Evolutionary conservation across 495 filamentous ascomycete genomes (phyloP), one percentile per base, ranked within the genome.

Genomic region (Melanomma pulvis-pyrius): DNA sequence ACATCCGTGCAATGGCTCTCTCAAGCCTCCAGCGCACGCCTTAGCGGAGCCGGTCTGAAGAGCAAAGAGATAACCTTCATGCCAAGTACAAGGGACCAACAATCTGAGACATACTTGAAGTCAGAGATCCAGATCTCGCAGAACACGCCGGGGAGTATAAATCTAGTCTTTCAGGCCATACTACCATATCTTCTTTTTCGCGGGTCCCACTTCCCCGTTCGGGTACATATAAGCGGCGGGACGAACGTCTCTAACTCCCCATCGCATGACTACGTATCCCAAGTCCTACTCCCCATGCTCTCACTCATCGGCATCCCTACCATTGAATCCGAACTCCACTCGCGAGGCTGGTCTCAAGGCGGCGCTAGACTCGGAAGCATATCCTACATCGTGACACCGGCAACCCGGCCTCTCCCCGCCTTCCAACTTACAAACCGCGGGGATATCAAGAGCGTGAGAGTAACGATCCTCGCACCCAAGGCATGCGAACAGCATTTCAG

Each of bases 121-220:
- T 50, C 22, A 26, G 51, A 50, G 9, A 58, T 72, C 30, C 59
- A 73, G 46, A 77, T 78, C 36, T 30, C 71, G 22, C 73, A 78
- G 17, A 47, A 50, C 13, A 78, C 75, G 64, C 82, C 82, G 0
- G 78, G 80, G 0, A 86, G 83, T 47, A 82, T 90, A 0, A 78
- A 87, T 58, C 80, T 96, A n/a, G 84, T 93, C 28, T 84, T 94
- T 67, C 92, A 96, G 75, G 88, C 92, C 1, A 76, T 96, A 3
- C 84, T 96, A 44, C 92, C 92, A 0, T 93, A 88, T 74, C 74
- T 94, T 2, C 74, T 96, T 1, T 86, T 88, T 63, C 81, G 85
- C 0, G 80, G 79, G 30, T 19, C 34, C 25, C 39, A 39, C 13
- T 48, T 32, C 17, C 59, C 53, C 21, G 56, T 47, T n/a, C 50